Percentiles rank a stretch among this genome's conserved stretches.
These are phyloP conservation scores for Teratosphaeriaceae sp. DNA, from an alignment of 2,329 filamentous ascomycete species.

Conservation along the genomic window DNA sequence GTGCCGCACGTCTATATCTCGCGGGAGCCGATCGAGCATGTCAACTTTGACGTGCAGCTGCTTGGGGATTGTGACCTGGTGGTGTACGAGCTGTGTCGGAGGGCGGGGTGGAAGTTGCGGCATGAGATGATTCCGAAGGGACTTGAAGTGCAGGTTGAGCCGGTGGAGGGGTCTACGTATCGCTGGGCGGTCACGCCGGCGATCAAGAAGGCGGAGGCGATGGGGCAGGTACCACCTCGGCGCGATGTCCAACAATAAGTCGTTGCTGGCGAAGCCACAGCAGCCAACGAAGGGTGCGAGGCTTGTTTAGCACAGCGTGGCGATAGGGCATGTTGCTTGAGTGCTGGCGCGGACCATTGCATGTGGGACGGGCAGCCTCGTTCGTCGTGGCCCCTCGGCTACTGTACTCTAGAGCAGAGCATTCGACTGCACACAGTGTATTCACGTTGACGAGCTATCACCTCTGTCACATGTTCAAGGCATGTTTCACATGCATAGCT, in stretches of 20 bases:
- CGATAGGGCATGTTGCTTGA: too few relatives aligned
- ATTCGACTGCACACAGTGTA: background rate
- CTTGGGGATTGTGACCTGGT: constrained; percentile 93
- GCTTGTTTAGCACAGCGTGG: too few relatives aligned
- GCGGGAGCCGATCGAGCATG: constrained; percentile 65
- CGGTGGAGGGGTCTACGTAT: constrained; percentile 7
- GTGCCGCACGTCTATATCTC: constrained; percentile 32
- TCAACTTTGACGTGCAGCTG: constrained; percentile 93
- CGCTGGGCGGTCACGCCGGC: constrained; percentile 7
- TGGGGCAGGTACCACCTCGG: too few relatives aligned
- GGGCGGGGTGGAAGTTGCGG: constrained; percentile 65
- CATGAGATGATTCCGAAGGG: constrained; percentile 74
- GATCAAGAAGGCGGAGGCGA: background rate
- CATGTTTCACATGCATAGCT: background rate
- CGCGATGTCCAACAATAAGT: too few relatives aligned
- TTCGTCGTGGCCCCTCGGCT: too few relatives aligned
- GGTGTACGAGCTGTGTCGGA: constrained; percentile 75
- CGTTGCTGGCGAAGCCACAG: too few relatives aligned
- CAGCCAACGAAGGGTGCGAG: too few relatives aligned
- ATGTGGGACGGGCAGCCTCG: too few relatives aligned
- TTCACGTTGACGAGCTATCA: too few relatives aligned
- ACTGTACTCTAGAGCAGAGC: too few relatives aligned
- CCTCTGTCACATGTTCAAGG: too few relatives aligned
- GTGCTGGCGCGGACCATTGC: too few relatives aligned
- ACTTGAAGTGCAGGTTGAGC: constrained; percentile 9